A percentile compares a stretch with the other conserved stretches of the same genome.
These are phyloP conservation scores for Euryodendron excelsum DNA, from an alignment of 148 eudicot species.

Conservation along the genomic window DNA sequence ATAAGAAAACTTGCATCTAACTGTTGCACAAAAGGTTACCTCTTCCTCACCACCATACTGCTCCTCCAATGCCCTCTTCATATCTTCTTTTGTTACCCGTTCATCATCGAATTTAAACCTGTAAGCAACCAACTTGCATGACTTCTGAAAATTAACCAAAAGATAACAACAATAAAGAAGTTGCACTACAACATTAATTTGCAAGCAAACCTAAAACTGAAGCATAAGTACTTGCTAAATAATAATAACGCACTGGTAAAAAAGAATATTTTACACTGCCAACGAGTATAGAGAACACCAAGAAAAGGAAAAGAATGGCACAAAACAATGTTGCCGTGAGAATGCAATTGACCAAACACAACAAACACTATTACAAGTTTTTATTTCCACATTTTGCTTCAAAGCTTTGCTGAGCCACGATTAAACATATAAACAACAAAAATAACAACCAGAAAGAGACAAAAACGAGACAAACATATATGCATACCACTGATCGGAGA, in stretches of 20 bases:
- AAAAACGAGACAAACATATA: background rate
- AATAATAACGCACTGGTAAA: background rate
- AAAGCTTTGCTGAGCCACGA: background rate
- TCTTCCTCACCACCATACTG: slow-evolving; percentile 99
- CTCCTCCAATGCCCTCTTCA: slow-evolving; percentile 86
- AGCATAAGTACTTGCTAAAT: background rate
- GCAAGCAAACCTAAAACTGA: background rate
- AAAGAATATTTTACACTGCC: background rate
- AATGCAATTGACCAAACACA: background rate
- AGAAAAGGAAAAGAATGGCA: background rate
- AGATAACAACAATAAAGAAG: background rate
- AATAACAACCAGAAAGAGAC: background rate
- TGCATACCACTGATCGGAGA: slow-evolving; percentile 82
- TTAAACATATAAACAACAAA: background rate
- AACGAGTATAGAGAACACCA: background rate
- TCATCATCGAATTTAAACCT: slow-evolving; percentile 98
- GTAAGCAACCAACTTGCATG: slow-evolving; percentile 10
- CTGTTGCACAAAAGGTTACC: slow-evolving; percentile 31
- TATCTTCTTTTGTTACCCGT: slow-evolving; percentile 92
- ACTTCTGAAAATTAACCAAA: slow-evolving; percentile 3
- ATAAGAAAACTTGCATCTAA: slow-evolving; percentile 6
- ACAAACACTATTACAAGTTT: background rate
- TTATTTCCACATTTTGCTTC: background rate
- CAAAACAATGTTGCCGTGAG: background rate
- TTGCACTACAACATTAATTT: background rate